phyloP scores from a whole-genome alignment of 306 rosid species.

The Fragaria vesca region DNA sequence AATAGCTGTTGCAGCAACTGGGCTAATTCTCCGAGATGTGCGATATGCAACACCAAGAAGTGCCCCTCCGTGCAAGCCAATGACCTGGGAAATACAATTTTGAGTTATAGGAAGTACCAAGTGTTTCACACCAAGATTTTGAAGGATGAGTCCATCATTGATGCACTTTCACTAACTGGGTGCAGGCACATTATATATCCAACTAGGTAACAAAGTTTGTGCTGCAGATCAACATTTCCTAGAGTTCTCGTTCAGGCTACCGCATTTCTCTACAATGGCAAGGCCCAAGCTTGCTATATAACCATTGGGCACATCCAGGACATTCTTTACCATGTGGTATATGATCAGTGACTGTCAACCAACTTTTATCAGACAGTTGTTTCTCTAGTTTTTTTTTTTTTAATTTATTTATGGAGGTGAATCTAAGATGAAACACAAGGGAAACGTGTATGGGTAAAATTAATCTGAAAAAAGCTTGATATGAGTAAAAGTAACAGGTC shows the following conservation, averaged over 20 bases:
- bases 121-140: slow-evolving; percentile 3
- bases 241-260: neutral
- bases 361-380: neutral
- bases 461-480: neutral
- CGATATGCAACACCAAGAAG: slow-evolving; percentile 97
- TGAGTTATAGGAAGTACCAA: slow-evolving; percentile 18
- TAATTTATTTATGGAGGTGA: neutral
- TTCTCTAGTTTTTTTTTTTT: neutral
- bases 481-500: neutral
- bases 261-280: neutral
- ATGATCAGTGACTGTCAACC: neutral
- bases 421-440: neutral
- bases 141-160: neutral
- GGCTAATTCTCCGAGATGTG: slow-evolving; percentile 88
- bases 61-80: slow-evolving; percentile 98
- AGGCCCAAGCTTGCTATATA: neutral
- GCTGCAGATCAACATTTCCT: neutral
- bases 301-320: neutral
- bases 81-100: slow-evolving; percentile 54
- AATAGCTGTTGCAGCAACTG: slow-evolving; percentile 93
- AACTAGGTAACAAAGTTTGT: neutral
- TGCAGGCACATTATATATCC: neutral
- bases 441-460: neutral
- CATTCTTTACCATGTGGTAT: neutral
- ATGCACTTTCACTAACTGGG: neutral